Evolutionary conservation across 73 alveolate genomes (phyloP), one percentile per base, ranked within the genome.

Genomic region (Halteria grandinella): DNA sequence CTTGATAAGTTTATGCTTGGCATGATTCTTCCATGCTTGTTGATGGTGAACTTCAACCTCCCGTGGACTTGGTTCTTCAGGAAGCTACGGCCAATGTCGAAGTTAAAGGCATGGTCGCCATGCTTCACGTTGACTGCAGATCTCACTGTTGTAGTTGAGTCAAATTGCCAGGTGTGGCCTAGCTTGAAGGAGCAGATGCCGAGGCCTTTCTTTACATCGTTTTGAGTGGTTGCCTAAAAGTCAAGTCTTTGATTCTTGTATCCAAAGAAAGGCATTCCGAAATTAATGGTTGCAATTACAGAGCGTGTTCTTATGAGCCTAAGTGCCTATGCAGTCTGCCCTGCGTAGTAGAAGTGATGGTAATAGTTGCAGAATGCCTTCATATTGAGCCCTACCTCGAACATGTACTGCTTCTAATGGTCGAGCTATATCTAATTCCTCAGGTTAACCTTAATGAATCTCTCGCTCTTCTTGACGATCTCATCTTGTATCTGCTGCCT

Each of bases 151-250:
- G n/a, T n/a, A n/a, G n/a, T n/a, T n/a, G n/a, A n/a, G n/a, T n/a
- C n/a, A n/a, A n/a, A 47, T 27, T 45, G 24, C 20, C 27, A 66
- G 20, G 28, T 27, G 31, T 66, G 66, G 8, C 49, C 17, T 8
- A 66, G 3, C 29, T 66, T 40, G 31, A 25, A 66, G 17, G 17
- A 4, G 14, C 40, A 25, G 14, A 66, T 6, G 5, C 81, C 81
- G 4, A 66, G 7, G 3, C 66, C 52, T 45, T 66, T 21, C 69
- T 66, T 66, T 18, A 66, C 3, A 48, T 40, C 81, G 45, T 66
- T 66, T 14, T 43, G 21, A 27, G 47, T 20, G 1, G 12, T 3
- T 6, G 45, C 50, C 4, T 11, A 43, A 25, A 66, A 66, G n/a
- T 21, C 47, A 24, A 66, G 31, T 7, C 14, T 15, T 1, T 66